Percentiles rank a stretch among this genome's conserved stretches.
Evolutionary conservation across 2,329 filamentous ascomycete genomes (phyloP).

Genomic region (Arthrobotrys musiformis): DNA sequence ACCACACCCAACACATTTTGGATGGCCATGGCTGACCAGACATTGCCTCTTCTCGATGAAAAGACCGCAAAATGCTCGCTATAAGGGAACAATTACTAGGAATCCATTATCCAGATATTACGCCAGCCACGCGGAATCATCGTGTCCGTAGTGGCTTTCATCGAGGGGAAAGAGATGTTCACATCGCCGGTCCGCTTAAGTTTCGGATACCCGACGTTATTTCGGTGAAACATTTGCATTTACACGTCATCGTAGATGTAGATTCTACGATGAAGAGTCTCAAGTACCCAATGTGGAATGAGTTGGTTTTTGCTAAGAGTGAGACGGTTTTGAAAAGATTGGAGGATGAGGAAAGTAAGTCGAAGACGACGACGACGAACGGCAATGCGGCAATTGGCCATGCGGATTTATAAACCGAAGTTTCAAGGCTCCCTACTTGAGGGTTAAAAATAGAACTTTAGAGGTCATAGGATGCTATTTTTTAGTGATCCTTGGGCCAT

Average conservation of each 20-base stretch:
- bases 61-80: constrained; percentile 46
- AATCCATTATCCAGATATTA: constrained; percentile 37
- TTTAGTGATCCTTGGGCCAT: too few species aligned
- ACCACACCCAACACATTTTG: constrained; percentile 41
- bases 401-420: constrained; percentile 15
- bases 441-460: background rate
- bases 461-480: background rate
- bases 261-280: constrained; percentile 1
- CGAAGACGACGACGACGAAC: background rate
- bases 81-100: constrained; percentile 35
- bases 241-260: constrained; percentile 48
- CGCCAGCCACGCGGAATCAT: background rate
- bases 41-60: background rate
- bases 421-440: background rate
- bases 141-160: constrained; percentile 41
- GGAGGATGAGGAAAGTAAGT: constrained; percentile 31
- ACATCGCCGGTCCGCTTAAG: constrained; percentile 8
- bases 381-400: background rate
- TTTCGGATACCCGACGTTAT: constrained; percentile 37
- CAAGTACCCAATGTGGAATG: constrained; percentile 45
- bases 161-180: constrained; percentile 26
- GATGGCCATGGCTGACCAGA: background rate
- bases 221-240: constrained; percentile 44
- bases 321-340: constrained; percentile 27
- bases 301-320: constrained; percentile 24